phyloP scores from a whole-genome alignment of 129 eudicot species.

The Helianthus annuus region HanXRQr2.0-SUNRISE NC_035441.2:153740767-153741266 shows the following conservation, averaged over 20 bases:
- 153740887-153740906: conserved; percentile 78
- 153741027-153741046: conserved; percentile 71
- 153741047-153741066: conserved; percentile 62
- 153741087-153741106: conserved; percentile 88
- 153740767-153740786: conserved; percentile 71
- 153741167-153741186: conserved; percentile 94
- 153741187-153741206: conserved; percentile 89
- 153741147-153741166: conserved; percentile 84
- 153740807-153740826: conserved; percentile 52
- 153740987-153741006: conserved; percentile 49
- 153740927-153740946: conserved; percentile 85
- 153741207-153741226: conserved; percentile 70
- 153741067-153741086: conserved; percentile 88
- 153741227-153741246: conserved; percentile 46
- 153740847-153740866: conserved; percentile 66
- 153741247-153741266: conserved; percentile 89
- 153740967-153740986: conserved; percentile 55
- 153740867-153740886: conserved; percentile 83
- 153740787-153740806: conserved; percentile 68
- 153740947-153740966: conserved; percentile 73
- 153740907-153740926: conserved; percentile 93
- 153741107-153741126: conserved; percentile 83
- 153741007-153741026: conserved; percentile 91
- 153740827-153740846: conserved; percentile 79
- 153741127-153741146: conserved; percentile 94